Base-by-base conservation (phyloP, 148 eudicot genomes). In the Polygonum aviculare region DNA sequence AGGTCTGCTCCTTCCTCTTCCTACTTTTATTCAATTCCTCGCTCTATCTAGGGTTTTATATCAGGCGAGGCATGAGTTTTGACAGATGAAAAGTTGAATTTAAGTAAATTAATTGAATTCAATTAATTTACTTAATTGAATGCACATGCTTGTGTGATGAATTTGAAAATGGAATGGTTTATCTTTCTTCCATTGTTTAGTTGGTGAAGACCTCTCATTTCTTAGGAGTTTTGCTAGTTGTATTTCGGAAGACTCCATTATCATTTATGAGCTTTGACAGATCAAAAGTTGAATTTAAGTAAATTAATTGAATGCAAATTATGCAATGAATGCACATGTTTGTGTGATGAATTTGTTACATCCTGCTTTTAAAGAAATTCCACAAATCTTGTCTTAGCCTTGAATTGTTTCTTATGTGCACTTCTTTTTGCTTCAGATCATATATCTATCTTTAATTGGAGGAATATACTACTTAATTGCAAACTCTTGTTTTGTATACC, bases 371-470 rank as follows among this genome's bases (percentile, higher is more conserved):
- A 26, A 19, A 60, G 8, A 12, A 12, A 60, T 60, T 36, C 45
- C 45, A 67, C 38, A 36, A 15, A 4, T 67, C 22, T 36, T 67
- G 72, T 38, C 21, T 36, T 67, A 31, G 5, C 19, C 19, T 39
- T 36, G 8, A 36, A 36, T 67, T 36, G 40, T 67, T 67, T 12
- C 36, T 62, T 26, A 4, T 33, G 15, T 62, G 39, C 38, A 26
- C 12, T 5, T 36, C 69, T 62, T 84, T 49, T 72, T 76, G 79
- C 78, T 89, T 88, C 94, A 95, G 98, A 77, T 88, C 77, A 72
- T 92, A 49, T 95, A 95, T 83, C 79, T 93, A 77, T 87, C 84
- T 83, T 88, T 95, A 79, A 57, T 92, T 71, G 91, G 91, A 77
- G 86, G 78, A 77, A 89, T 90, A 79, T 92, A 88, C 84, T 92